A percentile compares a stretch with the other conserved stretches of the same genome.
phyloP scores from a whole-genome alignment of 805 yeast genomes.

The Dipodascopsis uninucleata region DNA sequence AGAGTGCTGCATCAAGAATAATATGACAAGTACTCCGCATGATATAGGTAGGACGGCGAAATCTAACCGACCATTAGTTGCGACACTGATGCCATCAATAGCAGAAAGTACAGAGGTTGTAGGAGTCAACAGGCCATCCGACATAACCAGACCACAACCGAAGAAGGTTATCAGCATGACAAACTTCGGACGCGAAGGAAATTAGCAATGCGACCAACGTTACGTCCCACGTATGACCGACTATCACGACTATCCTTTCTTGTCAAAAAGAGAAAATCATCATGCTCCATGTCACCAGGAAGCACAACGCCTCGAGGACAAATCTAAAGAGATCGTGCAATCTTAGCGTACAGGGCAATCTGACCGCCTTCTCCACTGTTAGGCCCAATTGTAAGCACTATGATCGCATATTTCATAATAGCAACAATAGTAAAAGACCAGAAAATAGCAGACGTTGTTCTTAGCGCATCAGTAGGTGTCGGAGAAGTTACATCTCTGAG shows the following conservation, averaged over 20 bases:
- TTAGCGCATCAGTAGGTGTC: constrained; percentile 43
- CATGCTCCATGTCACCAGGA: constrained; percentile 39
- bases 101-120: constrained; percentile 60
- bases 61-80: constrained; percentile 45
- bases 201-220: constrained; percentile 14
- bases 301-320: constrained; percentile 39
- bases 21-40: constrained; percentile 44
- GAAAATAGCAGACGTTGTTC: constrained; percentile 52
- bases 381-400: constrained; percentile 51
- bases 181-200: constrained; percentile 35
- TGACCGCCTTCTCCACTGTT: constrained; percentile 63
- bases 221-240: not conserved
- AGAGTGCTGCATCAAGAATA: constrained; percentile 47
- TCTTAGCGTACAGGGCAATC: constrained; percentile 58
- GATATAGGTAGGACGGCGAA: constrained; percentile 47
- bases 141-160: constrained; percentile 55
- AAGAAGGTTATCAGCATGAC: constrained; percentile 42
- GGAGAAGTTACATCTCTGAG: constrained; percentile 37
- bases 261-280: constrained; percentile 37
- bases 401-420: constrained; percentile 47
- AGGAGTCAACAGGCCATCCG: constrained; percentile 61
- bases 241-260: constrained; percentile 39
- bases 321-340: constrained; percentile 47
- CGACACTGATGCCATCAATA: constrained; percentile 53
- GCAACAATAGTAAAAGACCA: constrained; percentile 55